Evolutionary conservation across 352 stramenopile species (phyloP), one percentile per base, ranked within the genome.

Genomic region (Hyaloperonospora brassicae): DNA sequence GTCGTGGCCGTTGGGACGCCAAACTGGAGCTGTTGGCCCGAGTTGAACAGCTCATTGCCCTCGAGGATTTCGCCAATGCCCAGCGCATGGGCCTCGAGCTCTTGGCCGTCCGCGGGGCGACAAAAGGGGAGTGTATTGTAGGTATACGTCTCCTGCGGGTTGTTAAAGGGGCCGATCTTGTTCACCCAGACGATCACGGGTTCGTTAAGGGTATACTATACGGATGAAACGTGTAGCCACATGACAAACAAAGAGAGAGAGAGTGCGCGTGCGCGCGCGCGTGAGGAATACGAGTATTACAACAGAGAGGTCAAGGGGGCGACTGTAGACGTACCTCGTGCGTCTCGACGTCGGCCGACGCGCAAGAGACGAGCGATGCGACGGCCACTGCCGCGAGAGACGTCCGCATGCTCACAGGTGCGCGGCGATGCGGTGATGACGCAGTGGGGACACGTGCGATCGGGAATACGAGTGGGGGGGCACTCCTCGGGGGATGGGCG

Each of bases 71-170:
- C 94, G n/a, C 93, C 95, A 48, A 98, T 93, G 45, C 89, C 90
- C 25, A 93, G 62, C 21, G 83, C 79, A 55, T 95, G 80, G 6
- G 84, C 81, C 30, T 94, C 81, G 0, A 85, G 87, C 48, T 95
- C 70, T 40, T 98, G 84, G 17, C 96, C 89, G n/a, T 72, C 74
- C 8, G 62, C 5, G 0, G 77, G 66, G 48, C 95, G 95, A 68
- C 97, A 99, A 77, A 98, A 99, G 14, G 97, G 97, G 45, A 99
- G 79, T 47, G 76, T 92, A 72, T 98, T 99, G 85, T 99, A 99
- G 66, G 96, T 95, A 72, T 99, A 99, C 42, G 96, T 98, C 81
- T 99, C 97, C 78, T 99, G 95, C 35, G 93, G 90, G 62, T 98
- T 98, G 70, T 98, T 93, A 70, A 97, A 98, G 47, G 93, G 91